Evolutionary conservation across 768 basidiomycete species (phyloP), one percentile per base, ranked within the genome.

Genomic region (Cantharellus cinnabarinus): DNA sequence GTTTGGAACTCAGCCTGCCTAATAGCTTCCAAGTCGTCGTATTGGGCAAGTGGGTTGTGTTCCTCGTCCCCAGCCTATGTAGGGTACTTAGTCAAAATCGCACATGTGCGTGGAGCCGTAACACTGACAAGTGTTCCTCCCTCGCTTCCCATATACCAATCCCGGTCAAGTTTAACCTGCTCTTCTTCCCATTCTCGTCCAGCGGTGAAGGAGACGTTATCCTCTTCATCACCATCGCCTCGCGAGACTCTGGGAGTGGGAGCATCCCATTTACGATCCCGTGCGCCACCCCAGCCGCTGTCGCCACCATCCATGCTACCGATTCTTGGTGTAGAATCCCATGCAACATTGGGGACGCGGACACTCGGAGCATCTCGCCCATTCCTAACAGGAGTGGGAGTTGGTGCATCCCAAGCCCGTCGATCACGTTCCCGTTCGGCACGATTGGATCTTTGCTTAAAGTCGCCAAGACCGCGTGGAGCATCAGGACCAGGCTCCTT

Each of bases 171-270:
- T 61, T 77, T 77, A 7, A 90, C 77, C 68, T 95, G 90, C 68
- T 98, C 95, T 65, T 97, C 94, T 69, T 97, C 95, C 95, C 94
- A 99, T 66, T 95, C 94, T 56, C 85, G 75, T 50, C 78, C 75
- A 67, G 91, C 85, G 38, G 93, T 69, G 4, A 77, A 80, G 20
- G 79, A 70, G 35, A 72, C 77, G 56, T 78, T 82, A 40, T 82
- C 82, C 53, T 75, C 80, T 52, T 86, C 84, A 2, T 77, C 82
- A 3, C 42, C 52, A 40, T 59, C 51, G 7, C 56, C 56, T 64
- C 86, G 73, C 1, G 76, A 75, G 52, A 73, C 74, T 52, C 84
- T 75, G 3, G 88, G 88, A 0, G 88, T 90, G 1, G 85, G 85
- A 4, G 88, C 86, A 71, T 90, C 88, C 88, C 88, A 89, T 20